phyloP scores from a whole-genome alignment of 2,329 filamentous ascomycete species.

The Cytospora schulzeri region DNA sequence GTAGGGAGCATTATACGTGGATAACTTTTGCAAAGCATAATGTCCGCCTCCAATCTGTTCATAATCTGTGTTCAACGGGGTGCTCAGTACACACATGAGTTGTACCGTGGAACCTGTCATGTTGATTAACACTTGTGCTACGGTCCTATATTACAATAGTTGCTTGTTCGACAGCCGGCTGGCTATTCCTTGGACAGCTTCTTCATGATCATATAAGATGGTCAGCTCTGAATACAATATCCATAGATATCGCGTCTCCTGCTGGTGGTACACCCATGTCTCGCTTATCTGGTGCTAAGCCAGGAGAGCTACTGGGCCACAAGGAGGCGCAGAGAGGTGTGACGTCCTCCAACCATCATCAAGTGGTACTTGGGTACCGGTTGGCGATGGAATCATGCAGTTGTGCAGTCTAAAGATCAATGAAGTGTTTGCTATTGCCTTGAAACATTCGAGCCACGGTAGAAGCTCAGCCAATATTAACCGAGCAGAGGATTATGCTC shows the following conservation, averaged over 20 bases:
- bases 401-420: neutral
- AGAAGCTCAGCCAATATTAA: neutral
- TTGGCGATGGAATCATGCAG: neutral
- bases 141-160: no score
- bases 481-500: neutral
- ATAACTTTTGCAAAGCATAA: no score
- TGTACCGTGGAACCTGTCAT: no score
- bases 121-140: no score
- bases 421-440: neutral
- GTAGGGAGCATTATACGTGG: no score
- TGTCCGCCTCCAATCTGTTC: no score
- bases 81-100: no score
- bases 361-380: neutral
- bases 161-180: no score
- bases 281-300: neutral
- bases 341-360: neutral
- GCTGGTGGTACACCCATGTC: neutral
- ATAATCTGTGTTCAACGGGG: no score
- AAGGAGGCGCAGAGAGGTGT: neutral
- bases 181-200: no score
- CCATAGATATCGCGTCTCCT: neutral
- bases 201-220: no score
- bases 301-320: neutral
- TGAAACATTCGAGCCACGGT: neutral
- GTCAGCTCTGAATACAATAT: no score